Conservation (phyloP, 2,329 filamentous ascomycete species). For the Coniella vitis region DNA sequence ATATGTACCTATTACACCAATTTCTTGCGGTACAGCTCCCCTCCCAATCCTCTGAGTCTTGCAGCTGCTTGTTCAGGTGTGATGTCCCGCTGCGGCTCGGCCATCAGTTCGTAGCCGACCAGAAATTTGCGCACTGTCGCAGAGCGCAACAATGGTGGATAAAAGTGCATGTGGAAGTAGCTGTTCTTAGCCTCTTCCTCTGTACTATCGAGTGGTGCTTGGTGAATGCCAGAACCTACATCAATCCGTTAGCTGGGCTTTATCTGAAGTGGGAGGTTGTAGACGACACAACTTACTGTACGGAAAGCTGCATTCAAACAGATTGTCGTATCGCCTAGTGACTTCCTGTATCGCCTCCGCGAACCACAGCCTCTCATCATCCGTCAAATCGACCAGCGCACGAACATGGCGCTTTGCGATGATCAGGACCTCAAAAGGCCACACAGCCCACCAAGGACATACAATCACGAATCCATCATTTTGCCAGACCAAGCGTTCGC, state of each 20-base stretch:
- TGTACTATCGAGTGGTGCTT: constrained; percentile 79
- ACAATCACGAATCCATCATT: constrained; percentile 80
- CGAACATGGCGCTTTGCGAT: constrained; percentile 78
- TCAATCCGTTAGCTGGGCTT: background rate
- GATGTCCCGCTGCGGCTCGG: constrained; percentile 96
- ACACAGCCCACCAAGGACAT: constrained; percentile 96
- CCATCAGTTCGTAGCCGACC: constrained; percentile 94
- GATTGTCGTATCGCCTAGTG: constrained; percentile 86
- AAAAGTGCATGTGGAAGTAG: constrained; percentile 97
- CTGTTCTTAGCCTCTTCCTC: constrained; percentile 79
- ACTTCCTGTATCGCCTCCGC: constrained; percentile 84
- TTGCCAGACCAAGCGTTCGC: constrained; percentile 81
- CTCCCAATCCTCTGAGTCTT: constrained; percentile 67
- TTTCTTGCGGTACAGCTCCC: constrained; percentile 74
- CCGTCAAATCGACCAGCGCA: constrained; percentile 73
- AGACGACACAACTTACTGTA: constrained; percentile 60
- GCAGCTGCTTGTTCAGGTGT: constrained; percentile 91
- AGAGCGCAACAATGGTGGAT: constrained; percentile 84
- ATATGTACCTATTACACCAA: constrained; percentile 24
- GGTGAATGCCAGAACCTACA: constrained; percentile 82
- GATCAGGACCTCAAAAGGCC: constrained; percentile 95
- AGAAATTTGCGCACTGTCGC: constrained; percentile 94
- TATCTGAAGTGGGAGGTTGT: too few species aligned
- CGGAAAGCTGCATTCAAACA: constrained; percentile 94
- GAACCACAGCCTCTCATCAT: constrained; percentile 63